Base-by-base conservation (phyloP, 1,284 basidiomycete genomes). In the Melampsora larici-populina region DNA sequence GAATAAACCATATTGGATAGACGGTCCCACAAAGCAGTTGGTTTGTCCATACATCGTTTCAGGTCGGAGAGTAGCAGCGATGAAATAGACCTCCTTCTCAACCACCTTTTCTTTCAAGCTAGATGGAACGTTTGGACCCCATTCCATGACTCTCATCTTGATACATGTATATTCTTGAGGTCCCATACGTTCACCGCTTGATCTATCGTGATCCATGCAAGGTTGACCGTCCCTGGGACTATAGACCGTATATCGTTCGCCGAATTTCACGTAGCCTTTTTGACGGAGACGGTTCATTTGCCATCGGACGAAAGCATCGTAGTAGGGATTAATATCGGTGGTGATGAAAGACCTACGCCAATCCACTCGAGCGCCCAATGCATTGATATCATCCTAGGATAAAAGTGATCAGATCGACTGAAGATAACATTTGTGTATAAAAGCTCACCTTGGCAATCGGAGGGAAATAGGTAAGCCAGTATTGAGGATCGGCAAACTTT, bases 31-130 rank as follows among this genome's bases (percentile, higher is more conserved):
- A 84, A 93, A 99, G 85, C 94, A 97, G 84, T 99, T 98, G 13
- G 96, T 99, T 86, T 99, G 96, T 55, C 96, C 97, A 84, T 97
- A 95, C 96, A 98, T 97, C 0, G 97, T 99, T 86, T 99, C 97
- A 0, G 97, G 94, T 66, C 97, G 89, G 78, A 99, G 87, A 4
- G 97, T 99, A 17, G 96, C 97, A 66, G 97, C 94, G 33, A 98
- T 92, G 83, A 99, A 87, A 86, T 87, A 97, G 4, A 97, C 91
- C 15, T 82, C 81, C 78, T 83, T 67, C n/a, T 31, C 64, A 2
- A 13, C 31, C 6, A 46, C 26, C n/a, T 67, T 26, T n/a, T 48
- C 55, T 29, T 21, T 58, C 15, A 84, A 80, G 43, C 86, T 86
- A 81, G 89, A 88, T 1, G 89, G 88, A 18, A 87, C 88, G 26